phyloP scores from a whole-genome alignment of 169 alveolate genomes.

The Cryptosporidium ryanae region DNA sequence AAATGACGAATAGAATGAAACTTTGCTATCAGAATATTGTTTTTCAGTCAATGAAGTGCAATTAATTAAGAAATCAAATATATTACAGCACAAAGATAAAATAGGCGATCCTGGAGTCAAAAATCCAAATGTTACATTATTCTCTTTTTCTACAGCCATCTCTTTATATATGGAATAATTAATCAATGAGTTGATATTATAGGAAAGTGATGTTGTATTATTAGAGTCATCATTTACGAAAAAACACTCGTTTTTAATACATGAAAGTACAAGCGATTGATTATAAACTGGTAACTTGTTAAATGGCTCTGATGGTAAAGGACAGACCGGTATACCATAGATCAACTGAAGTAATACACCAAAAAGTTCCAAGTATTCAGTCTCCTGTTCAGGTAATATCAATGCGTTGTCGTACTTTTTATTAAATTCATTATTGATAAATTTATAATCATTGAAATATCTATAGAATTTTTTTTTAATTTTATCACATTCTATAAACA shows the following conservation, averaged over 20 bases:
- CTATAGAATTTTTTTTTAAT: not conserved
- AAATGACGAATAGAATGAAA: conserved; percentile 26
- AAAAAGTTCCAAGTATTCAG: conserved; percentile 60
- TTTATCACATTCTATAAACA: conserved; percentile 4
- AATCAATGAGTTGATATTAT: too few species aligned
- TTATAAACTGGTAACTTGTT: conserved; percentile 27
- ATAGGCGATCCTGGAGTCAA: conserved; percentile 54
- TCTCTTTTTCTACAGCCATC: not conserved
- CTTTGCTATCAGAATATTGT: conserved; percentile 48
- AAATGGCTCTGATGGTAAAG: conserved; percentile 52
- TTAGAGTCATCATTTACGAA: too few species aligned
- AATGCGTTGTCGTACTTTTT: not conserved
- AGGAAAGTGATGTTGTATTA: too few species aligned
- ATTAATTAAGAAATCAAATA: conserved; percentile 5
- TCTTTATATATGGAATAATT: too few species aligned
- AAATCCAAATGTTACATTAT: conserved; percentile 8
- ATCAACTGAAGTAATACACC: conserved; percentile 44
- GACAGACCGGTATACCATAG: conserved; percentile 74
- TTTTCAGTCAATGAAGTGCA: conserved; percentile 70
- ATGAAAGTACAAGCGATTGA: not conserved
- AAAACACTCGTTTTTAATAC: not conserved
- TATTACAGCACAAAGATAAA: conserved; percentile 29
- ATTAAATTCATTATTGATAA: not conserved
- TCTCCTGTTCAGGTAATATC: conserved; percentile 38
- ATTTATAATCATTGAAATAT: not conserved